Evolutionary conservation across 192 early-diverging fungal species (phyloP), one percentile per base, ranked within the genome.

Genomic region (Coemansia aciculifera): DNA sequence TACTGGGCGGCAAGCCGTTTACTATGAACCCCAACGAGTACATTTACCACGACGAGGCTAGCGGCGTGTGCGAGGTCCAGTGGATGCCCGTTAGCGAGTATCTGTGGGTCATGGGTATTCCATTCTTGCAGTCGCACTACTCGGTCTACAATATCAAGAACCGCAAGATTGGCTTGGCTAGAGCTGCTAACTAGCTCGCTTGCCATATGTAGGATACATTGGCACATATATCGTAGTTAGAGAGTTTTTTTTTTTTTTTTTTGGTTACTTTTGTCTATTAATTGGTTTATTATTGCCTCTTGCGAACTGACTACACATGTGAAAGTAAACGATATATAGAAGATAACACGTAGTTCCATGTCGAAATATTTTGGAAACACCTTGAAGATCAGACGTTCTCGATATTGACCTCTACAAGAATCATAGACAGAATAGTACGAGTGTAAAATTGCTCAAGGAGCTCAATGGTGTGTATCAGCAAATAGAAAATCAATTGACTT

Each of bases 61-160:
- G 37, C 24, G 74, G 64, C 3, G 48, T 73, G 9, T 81, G 79
- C 44, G 79, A 81, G 66, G 79, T 81, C 65, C 79, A 81, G 72
- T 81, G 79, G 79, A 81, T 81, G 79, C 79, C 79, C 13, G 79
- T 81, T 34, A 77, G 74, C 68, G 81, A 83, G 65, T 74, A 79
- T 39, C 71, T 84, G 37, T 84, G 81, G 81, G 66, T 84, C 38
- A 66, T 84, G 66, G 81, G 81, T 11, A 74, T 77, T 52, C 73
- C 77, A 17, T 84, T 84, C 61, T 34, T 84, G 63, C 79, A 77
- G 67, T 69, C 77, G 38, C 71, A 85, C 62, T 85, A 85, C 62
- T 67, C 84, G n/a, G 79, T 85, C 13, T 85, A 78, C 57, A 69
- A 85, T 51, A 73, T 77, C 66, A 79, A 72, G 23, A 56, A 66